Conservation (phyloP, 345 rosid genomes). For the Nasturtium officinale region DNA sequence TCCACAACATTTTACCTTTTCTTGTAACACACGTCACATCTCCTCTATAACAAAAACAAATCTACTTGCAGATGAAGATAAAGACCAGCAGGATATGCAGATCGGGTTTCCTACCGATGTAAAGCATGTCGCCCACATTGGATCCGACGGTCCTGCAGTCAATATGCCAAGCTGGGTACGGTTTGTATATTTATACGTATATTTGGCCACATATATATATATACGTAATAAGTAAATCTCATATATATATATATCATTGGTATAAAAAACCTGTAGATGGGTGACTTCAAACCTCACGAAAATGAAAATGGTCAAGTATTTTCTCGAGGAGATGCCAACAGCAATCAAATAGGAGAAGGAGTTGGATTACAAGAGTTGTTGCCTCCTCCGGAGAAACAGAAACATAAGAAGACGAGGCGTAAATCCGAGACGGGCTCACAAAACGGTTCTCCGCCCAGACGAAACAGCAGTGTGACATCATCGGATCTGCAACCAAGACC, state of each 20-base stretch:
- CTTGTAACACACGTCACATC: constrained; percentile 13
- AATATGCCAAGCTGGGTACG: constrained; percentile 67
- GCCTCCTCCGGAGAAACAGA: constrained; percentile 28
- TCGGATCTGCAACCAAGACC: constrained; percentile 35
- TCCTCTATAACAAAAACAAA: neutral
- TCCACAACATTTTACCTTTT: neutral
- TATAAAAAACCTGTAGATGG: constrained; percentile 28
- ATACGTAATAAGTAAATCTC: too few species aligned
- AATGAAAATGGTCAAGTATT: constrained; percentile 35
- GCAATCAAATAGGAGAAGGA: constrained; percentile 37
- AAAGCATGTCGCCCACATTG: constrained; percentile 80
- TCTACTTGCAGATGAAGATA: constrained; percentile 50
- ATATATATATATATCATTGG: neutral
- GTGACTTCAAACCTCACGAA: constrained; percentile 42
- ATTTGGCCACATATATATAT: too few species aligned
- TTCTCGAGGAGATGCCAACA: constrained; percentile 34
- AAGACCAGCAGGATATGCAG: constrained; percentile 57
- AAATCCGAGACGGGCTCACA: constrained; percentile 30
- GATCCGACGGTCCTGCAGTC: constrained; percentile 63
- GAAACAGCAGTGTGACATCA: constrained; percentile 32
- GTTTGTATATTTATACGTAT: constrained; percentile 25
- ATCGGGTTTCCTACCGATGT: constrained; percentile 84
- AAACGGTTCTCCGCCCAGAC: constrained; percentile 39
- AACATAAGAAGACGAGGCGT: constrained; percentile 36
- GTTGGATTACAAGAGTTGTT: constrained; percentile 42